Evolutionary conservation across 2,329 filamentous ascomycete species (phyloP).

Genomic region (Verticillium albo-atrum): DNA sequence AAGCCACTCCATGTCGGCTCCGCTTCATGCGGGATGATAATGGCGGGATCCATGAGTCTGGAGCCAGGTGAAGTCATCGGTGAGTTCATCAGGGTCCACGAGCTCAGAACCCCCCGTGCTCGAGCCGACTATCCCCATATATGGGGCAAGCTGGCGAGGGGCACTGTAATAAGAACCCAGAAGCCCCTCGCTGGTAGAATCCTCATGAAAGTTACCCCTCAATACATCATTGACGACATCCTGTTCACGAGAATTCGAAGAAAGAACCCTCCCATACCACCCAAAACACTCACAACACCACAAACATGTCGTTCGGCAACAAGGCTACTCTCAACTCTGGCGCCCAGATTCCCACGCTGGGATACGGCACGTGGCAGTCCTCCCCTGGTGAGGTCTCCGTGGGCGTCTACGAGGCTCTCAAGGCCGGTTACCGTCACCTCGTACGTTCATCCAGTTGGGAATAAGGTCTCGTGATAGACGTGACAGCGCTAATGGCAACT

Average conservation of each 20-base stretch:
- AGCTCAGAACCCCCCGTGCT: background rate
- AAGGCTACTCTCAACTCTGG: slow-evolving; percentile 60
- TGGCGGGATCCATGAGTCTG: background rate
- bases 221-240: background rate
- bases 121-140: background rate
- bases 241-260: background rate
- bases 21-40: background rate
- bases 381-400: slow-evolving; percentile 58
- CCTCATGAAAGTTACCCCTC: background rate
- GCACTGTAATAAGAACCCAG: background rate
- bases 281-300: background rate
- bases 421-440: slow-evolving; percentile 61
- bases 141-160: background rate
- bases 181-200: background rate
- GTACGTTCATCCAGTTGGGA: slow-evolving; percentile 3
- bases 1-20: background rate
- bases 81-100: background rate
- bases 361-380: slow-evolving; percentile 64
- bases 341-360: slow-evolving; percentile 58
- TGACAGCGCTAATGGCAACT: background rate
- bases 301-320: slow-evolving; percentile 49
- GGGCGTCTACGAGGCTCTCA: slow-evolving; percentile 60
- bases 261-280: background rate
- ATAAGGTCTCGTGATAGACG: background rate
- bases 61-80: background rate